phyloP scores from a whole-genome alignment of 768 basidiomycete genomes.

The Naganishia vaughanmartiniae region DNA sequence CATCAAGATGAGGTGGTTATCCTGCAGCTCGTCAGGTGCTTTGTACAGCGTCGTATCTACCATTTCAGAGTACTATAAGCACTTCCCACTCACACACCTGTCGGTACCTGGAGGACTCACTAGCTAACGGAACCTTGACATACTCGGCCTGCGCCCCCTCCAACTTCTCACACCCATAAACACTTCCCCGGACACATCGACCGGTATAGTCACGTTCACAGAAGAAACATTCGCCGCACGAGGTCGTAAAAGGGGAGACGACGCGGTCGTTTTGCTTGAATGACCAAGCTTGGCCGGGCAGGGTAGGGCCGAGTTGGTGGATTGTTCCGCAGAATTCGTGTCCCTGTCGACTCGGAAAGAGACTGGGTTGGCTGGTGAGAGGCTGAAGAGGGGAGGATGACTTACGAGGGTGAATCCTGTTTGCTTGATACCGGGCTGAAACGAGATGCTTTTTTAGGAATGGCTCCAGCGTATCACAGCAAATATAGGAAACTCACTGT shows the following conservation, averaged over 20 bases:
- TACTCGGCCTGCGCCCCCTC: conserved; percentile 34
- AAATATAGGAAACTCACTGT: conserved; percentile 15
- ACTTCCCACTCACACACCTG: not conserved
- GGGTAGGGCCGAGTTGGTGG: conserved; percentile 21
- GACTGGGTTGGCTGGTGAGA: not conserved
- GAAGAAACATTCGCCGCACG: conserved; percentile 30
- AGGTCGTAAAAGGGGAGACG: conserved; percentile 33
- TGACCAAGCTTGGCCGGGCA: conserved; percentile 2
- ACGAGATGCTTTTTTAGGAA: not conserved
- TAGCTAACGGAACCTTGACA: conserved; percentile 30
- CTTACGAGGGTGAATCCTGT: conserved; percentile 31
- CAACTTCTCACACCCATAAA: conserved; percentile 31
- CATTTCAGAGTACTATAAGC: not conserved
- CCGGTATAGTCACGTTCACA: conserved; percentile 25
- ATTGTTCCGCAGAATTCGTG: conserved; percentile 34
- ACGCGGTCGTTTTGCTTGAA: conserved; percentile 23
- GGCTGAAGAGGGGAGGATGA: not conserved
- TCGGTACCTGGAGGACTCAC: conserved; percentile 7
- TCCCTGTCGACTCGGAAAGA: conserved; percentile 17
- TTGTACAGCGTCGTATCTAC: conserved; percentile 29
- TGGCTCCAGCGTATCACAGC: not conserved
- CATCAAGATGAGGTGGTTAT: conserved; percentile 31
- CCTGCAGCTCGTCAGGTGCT: conserved; percentile 25
- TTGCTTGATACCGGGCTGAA: conserved; percentile 5
- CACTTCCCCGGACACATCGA: conserved; percentile 25